phyloP scores from a whole-genome alignment of 371 early-diverging fungal genomes.

The Funneliformis caledonium region DNA sequence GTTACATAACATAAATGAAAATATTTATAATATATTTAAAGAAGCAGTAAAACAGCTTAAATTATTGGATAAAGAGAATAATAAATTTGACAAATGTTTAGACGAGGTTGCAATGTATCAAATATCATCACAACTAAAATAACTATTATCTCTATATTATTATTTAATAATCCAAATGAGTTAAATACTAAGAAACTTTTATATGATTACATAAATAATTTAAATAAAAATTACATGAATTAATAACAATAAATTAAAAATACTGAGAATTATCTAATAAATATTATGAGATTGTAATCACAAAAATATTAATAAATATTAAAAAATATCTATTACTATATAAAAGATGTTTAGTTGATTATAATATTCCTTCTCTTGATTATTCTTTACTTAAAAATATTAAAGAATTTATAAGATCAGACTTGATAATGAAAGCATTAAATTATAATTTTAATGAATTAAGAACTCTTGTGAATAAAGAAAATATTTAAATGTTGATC shows the following conservation, averaged over 20 bases:
- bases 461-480: background rate
- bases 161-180: background rate
- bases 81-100: slow-evolving; percentile 30
- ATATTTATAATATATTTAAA: background rate
- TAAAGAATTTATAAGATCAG: background rate
- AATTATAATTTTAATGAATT: background rate
- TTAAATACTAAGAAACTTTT: background rate
- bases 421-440: background rate
- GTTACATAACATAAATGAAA: background rate
- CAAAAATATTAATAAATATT: background rate
- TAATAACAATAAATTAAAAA: too few species aligned
- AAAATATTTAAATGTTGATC: background rate
- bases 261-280: too few species aligned
- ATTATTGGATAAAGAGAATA: slow-evolving; percentile 32
- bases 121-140: background rate
- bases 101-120: background rate
- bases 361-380: background rate
- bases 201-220: too few species aligned
- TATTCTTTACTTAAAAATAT: background rate
- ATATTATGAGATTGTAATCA: background rate
- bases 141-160: background rate
- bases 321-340: slow-evolving; percentile 8
- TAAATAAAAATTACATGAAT: too few species aligned
- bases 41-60: background rate
- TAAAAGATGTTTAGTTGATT: background rate